These are phyloP conservation scores for Leishmania arabica DNA, from an alignment of 208 protist species.

Conservation along the genomic window DNA sequence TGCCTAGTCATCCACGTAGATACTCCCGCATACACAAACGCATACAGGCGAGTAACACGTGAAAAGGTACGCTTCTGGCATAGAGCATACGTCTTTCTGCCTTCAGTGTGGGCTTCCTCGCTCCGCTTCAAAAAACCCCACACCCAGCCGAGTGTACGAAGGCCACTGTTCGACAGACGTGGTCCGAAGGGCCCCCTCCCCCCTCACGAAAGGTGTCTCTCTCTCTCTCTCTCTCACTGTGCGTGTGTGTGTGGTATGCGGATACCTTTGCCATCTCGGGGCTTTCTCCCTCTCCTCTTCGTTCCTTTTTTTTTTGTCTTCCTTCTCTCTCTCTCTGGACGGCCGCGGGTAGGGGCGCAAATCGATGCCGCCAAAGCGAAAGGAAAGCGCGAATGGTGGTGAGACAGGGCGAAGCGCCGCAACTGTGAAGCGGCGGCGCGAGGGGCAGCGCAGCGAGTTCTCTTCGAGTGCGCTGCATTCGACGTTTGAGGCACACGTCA, in stretches of 20 bases:
- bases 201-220: background rate
- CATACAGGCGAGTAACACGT: background rate
- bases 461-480: constrained; percentile 44
- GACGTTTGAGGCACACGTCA: constrained; percentile 69
- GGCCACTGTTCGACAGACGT: background rate
- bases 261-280: background rate
- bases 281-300: background rate
- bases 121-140: background rate
- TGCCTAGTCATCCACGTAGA: background rate
- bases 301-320: background rate
- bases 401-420: constrained; percentile 8
- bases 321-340: background rate
- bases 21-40: background rate
- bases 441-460: constrained; percentile 47
- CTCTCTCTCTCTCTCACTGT: background rate
- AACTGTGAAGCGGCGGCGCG: constrained; percentile 29
- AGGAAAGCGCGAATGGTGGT: background rate
- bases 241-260: background rate
- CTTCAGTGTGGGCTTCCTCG: background rate
- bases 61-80: background rate
- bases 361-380: constrained; percentile 8
- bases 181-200: background rate
- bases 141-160: background rate
- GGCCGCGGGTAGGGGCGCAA: background rate
- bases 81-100: background rate